phyloP scores from a whole-genome alignment of 345 rosid species.

The Melaleuca quinquenervia region DNA sequence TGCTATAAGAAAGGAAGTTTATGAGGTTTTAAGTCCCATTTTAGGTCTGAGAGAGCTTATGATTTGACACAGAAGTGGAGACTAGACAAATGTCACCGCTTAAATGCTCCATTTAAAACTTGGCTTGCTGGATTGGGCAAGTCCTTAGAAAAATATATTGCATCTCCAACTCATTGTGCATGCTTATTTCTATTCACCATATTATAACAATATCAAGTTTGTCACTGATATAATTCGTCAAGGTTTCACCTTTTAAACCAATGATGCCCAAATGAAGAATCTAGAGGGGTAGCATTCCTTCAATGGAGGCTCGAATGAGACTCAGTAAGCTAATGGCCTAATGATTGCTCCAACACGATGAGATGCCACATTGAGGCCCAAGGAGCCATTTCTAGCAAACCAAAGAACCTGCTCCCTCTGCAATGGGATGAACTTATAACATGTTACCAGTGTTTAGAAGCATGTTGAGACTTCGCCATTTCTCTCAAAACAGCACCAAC shows the following conservation, averaged over 20 bases:
- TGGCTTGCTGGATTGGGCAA: background rate
- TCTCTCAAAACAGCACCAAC: slow-evolving; percentile 89
- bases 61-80: background rate
- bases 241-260: background rate
- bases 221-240: background rate
- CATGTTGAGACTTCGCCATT: slow-evolving; percentile 81
- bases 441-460: slow-evolving; percentile 60
- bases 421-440: background rate
- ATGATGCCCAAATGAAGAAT: background rate
- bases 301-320: background rate
- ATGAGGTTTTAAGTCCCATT: background rate
- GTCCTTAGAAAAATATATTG: background rate
- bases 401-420: background rate
- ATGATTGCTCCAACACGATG: background rate
- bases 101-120: background rate
- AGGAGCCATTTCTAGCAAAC: background rate
- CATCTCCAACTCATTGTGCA: background rate
- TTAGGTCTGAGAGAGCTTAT: background rate
- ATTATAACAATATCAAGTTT: background rate
- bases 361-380: background rate
- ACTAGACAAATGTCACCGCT: background rate
- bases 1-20: background rate
- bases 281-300: background rate
- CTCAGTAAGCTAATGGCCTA: background rate
- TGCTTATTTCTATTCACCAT: background rate